phyloP scores from a whole-genome alignment of 2,329 filamentous ascomycete genomes.

The Tolypocladium cylindrosporum region DNA sequence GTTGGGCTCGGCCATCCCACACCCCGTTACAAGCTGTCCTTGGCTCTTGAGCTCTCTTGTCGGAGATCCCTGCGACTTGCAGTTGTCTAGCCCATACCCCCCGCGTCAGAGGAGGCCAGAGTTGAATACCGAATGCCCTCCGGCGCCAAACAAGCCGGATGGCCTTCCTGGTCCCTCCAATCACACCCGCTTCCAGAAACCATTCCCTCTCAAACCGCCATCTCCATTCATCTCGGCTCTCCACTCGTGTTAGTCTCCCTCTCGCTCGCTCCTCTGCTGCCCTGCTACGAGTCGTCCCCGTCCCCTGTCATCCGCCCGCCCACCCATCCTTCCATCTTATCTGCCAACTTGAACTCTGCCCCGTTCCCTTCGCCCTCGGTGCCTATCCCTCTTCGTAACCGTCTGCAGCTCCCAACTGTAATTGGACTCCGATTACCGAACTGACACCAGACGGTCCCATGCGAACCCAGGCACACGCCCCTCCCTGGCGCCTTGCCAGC shows the following conservation, averaged over 20 bases:
- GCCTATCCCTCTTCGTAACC: neutral
- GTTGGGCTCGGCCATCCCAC: neutral
- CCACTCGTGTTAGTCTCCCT: neutral
- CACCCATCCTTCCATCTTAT: neutral
- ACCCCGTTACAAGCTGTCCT: neutral
- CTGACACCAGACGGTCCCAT: constrained; percentile 9
- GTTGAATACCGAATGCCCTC: neutral
- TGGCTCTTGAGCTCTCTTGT: neutral
- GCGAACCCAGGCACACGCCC: constrained; percentile 12
- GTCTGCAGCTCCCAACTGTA: neutral
- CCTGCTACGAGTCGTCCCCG: constrained; percentile 1
- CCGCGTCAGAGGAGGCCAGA: neutral
- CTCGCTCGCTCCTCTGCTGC: neutral
- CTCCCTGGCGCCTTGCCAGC: neutral
- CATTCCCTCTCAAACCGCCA: neutral
- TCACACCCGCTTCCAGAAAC: constrained; percentile 1
- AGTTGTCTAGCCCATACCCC: neutral
- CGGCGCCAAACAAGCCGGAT: neutral
- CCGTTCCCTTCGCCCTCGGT: neutral
- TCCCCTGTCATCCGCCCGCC: neutral
- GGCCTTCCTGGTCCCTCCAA: constrained; percentile 1
- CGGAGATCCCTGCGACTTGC: neutral
- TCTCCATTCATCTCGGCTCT: neutral
- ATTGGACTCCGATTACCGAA: constrained; percentile 7
- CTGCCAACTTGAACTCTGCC: neutral